Evolutionary conservation across 148 eudicot genomes (phyloP).

Genomic region (Gaultheria prostrata): DNA sequence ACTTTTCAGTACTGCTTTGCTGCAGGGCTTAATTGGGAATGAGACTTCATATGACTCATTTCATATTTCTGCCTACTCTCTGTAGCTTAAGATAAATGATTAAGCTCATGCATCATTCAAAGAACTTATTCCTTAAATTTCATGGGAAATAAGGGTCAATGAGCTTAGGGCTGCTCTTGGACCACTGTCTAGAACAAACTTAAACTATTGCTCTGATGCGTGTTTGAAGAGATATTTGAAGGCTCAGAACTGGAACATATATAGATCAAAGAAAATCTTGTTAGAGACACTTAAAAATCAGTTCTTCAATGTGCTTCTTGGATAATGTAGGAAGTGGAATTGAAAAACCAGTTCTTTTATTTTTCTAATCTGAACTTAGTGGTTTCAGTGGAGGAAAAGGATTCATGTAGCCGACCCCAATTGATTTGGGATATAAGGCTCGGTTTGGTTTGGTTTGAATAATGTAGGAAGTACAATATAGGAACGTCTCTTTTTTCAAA

Average conservation of each 20-base stretch:
- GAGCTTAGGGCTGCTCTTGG: constrained; percentile 63
- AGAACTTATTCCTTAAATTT: no score
- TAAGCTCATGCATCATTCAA: not conserved
- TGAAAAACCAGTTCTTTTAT: no score
- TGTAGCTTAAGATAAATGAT: not conserved
- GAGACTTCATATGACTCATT: not conserved
- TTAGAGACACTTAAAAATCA: constrained; percentile 54
- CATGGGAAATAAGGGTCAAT: constrained; percentile 39
- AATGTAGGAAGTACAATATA: not conserved
- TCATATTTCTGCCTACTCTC: not conserved
- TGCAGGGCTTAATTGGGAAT: not conserved
- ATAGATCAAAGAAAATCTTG: constrained; percentile 64
- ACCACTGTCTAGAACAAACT: constrained; percentile 44
- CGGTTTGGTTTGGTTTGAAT: not conserved
- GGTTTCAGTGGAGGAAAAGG: no score
- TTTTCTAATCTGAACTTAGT: no score
- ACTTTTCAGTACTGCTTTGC: not conserved
- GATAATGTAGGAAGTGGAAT: no score
- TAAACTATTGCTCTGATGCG: constrained; percentile 47
- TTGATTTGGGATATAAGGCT: no score
- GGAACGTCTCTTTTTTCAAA: not conserved
- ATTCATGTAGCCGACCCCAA: no score
- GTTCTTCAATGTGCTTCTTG: no score
- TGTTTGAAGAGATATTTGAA: constrained; percentile 62
- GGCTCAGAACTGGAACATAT: constrained; percentile 65